A percentile compares a stretch with the other conserved stretches of the same genome.
These are phyloP conservation scores for Calonectria pteridis DNA, from an alignment of 2,329 filamentous ascomycete species.

Conservation along the genomic window DNA sequence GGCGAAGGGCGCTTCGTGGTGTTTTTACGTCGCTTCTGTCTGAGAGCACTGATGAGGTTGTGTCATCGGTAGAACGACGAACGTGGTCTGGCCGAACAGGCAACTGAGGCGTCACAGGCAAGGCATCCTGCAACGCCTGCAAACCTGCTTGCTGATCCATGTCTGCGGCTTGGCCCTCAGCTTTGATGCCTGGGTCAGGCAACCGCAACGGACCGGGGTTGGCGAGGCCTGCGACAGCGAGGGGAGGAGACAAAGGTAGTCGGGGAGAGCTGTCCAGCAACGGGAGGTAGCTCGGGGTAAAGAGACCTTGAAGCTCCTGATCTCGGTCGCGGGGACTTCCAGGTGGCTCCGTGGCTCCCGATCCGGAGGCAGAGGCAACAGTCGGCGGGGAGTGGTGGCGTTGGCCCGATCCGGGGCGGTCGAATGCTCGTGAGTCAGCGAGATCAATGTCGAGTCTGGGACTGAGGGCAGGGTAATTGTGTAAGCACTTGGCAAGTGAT, in stretches of 20 bases:
- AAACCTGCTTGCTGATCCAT: slow-evolving; percentile 37
- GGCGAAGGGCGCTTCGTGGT: slow-evolving; percentile 69
- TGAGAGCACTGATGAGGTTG: slow-evolving; percentile 64
- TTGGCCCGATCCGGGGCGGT: slow-evolving; percentile 45
- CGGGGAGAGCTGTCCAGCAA: slow-evolving; percentile 64
- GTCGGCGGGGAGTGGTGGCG: slow-evolving; percentile 48
- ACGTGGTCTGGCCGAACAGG: slow-evolving; percentile 50
- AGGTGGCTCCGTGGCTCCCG: slow-evolving; percentile 48
- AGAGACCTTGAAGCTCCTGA: slow-evolving; percentile 71
- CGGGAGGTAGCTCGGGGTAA: slow-evolving; percentile 73
- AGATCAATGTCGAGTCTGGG: slow-evolving; percentile 51
- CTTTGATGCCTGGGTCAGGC: slow-evolving; percentile 43
- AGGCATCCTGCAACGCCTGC: slow-evolving; percentile 32
- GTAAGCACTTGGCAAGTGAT: slow-evolving; percentile 59
- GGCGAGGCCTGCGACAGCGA: slow-evolving; percentile 32
- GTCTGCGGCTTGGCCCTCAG: slow-evolving; percentile 38
- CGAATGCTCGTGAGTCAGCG: slow-evolving; percentile 52
- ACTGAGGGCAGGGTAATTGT: slow-evolving; percentile 60
- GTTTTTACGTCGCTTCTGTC: slow-evolving; percentile 64
- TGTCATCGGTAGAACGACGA: slow-evolving; percentile 60
- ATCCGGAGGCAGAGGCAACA: slow-evolving; percentile 44
- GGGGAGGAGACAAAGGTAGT: slow-evolving; percentile 36
- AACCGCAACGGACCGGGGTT: slow-evolving; percentile 39
- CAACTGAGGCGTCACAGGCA: slow-evolving; percentile 35
- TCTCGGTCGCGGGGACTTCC: slow-evolving; percentile 67